Conservation (phyloP, 2,329 filamentous ascomycete species). For the Aspergillus fumigatus region DNA sequence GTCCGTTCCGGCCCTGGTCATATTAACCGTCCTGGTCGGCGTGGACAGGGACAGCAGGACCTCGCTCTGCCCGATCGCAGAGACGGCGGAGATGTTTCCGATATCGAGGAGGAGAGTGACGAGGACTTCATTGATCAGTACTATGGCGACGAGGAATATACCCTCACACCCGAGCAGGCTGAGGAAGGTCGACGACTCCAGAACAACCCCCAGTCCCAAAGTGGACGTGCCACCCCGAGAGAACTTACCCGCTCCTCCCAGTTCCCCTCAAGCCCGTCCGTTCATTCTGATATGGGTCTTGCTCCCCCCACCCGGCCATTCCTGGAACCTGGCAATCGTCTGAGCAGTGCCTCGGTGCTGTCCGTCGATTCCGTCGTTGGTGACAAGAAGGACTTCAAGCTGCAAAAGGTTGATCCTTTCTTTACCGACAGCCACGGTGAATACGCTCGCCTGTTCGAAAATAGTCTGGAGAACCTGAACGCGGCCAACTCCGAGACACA, state of each 20-base stretch:
- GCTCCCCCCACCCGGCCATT: not conserved
- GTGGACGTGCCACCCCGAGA: not conserved
- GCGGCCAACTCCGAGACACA: conserved; percentile 53
- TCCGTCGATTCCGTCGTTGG: conserved; percentile 55
- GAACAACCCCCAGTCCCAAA: not conserved
- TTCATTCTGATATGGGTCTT: not conserved
- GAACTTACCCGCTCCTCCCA: not conserved
- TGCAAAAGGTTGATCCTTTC: conserved; percentile 62
- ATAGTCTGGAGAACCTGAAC: conserved; percentile 50
- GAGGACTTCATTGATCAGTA: conserved; percentile 34
- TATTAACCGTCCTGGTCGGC: conserved; percentile 25
- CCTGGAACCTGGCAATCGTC: not conserved
- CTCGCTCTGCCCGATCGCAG: conserved; percentile 15
- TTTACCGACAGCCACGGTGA: conserved; percentile 61
- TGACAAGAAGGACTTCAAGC: conserved; percentile 55
- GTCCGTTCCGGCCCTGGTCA: conserved; percentile 39
- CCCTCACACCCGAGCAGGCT: conserved; percentile 30
- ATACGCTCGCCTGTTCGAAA: conserved; percentile 55
- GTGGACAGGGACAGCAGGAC: conserved; percentile 22
- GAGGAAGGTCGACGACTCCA: conserved; percentile 27
- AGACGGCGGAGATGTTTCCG: conserved; percentile 26
- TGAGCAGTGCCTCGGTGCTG: conserved; percentile 42
- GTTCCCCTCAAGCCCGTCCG: not conserved
- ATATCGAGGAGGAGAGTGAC: conserved; percentile 32
- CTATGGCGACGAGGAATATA: conserved; percentile 38